Evolutionary conservation across 805 yeast genomes (phyloP).

Genomic region (Cephaloascus albidus): DNA sequence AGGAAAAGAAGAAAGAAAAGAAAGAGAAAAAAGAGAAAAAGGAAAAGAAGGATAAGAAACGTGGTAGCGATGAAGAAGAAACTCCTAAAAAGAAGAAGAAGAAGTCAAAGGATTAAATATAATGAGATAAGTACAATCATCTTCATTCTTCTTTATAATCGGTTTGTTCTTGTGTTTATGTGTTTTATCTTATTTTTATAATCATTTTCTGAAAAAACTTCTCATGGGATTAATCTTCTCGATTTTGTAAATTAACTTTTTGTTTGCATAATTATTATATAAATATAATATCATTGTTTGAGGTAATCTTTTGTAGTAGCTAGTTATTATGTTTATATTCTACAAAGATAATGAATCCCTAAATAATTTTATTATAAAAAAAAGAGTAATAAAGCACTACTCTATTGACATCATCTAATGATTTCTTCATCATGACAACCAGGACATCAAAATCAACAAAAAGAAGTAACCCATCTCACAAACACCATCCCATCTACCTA

Average conservation of each 20-base stretch:
- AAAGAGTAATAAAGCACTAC: too few relatives aligned
- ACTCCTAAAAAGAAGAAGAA: slow-evolving; percentile 5
- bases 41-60: slow-evolving; percentile 20
- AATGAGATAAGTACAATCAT: too few relatives aligned
- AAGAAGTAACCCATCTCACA: too few relatives aligned
- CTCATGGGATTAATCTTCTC: background rate
- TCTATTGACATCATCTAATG: too few relatives aligned
- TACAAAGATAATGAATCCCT: too few relatives aligned
- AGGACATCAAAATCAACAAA: too few relatives aligned
- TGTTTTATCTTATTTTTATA: background rate
- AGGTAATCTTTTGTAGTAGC: too few relatives aligned
- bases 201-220: background rate
- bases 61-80: slow-evolving; percentile 3
- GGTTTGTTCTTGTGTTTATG: background rate
- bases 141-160: background rate
- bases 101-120: slow-evolving; percentile 5
- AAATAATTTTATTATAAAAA: too few relatives aligned
- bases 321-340: too few relatives aligned
- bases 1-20: slow-evolving; percentile 22
- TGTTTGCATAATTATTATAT: background rate
- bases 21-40: slow-evolving; percentile 28
- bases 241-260: background rate
- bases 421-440: too few relatives aligned
- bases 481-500: too few relatives aligned
- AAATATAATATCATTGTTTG: background rate